A percentile compares a stretch with the other conserved stretches of the same genome.
Conservation (phyloP, 345 rosid species). For the Carallia pectinifolia region DNA sequence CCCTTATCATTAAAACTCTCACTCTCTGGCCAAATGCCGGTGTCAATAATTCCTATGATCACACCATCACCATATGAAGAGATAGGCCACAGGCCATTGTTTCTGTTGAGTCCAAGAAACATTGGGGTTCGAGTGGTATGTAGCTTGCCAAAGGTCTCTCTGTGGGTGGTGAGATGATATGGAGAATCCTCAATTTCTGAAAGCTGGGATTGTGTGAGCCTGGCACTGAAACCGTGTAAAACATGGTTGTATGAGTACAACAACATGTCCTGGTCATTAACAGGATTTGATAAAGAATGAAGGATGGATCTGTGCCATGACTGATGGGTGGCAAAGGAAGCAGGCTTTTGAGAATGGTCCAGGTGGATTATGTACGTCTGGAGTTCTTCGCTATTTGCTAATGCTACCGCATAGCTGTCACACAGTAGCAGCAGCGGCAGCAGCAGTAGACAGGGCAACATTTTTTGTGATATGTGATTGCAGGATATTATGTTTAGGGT, state of each 20-base stretch:
- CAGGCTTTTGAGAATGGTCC: slow-evolving; percentile 41
- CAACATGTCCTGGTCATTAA: slow-evolving; percentile 16
- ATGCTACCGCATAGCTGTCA: slow-evolving; percentile 3
- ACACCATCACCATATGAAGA: slow-evolving; percentile 16
- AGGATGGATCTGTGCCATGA: slow-evolving; percentile 29
- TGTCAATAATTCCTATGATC: slow-evolving; percentile 21
- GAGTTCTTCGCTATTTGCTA: slow-evolving; percentile 7
- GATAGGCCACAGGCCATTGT: slow-evolving; percentile 1
- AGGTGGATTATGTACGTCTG: slow-evolving; percentile 40
- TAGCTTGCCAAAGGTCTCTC: slow-evolving; percentile 38
- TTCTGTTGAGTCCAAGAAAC: slow-evolving; percentile 37
- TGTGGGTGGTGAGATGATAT: slow-evolving; percentile 36
- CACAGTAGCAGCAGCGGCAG: neutral
- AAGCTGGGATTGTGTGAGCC: slow-evolving; percentile 40
- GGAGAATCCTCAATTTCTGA: slow-evolving; percentile 38
- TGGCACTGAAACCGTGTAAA: slow-evolving; percentile 50
- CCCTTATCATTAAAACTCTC: neutral
- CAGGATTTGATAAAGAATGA: slow-evolving; percentile 15
- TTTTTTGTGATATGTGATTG: too few species aligned
- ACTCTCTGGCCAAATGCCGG: slow-evolving; percentile 21
- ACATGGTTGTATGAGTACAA: slow-evolving; percentile 42
- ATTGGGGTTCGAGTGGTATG: slow-evolving; percentile 39
- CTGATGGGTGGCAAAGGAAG: slow-evolving; percentile 30
- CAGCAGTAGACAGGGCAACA: neutral
- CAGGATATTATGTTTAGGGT: too few species aligned